Evolutionary conservation across 2,329 filamentous ascomycete genomes (phyloP).

Genomic region (Sporothrix luriei): DNA sequence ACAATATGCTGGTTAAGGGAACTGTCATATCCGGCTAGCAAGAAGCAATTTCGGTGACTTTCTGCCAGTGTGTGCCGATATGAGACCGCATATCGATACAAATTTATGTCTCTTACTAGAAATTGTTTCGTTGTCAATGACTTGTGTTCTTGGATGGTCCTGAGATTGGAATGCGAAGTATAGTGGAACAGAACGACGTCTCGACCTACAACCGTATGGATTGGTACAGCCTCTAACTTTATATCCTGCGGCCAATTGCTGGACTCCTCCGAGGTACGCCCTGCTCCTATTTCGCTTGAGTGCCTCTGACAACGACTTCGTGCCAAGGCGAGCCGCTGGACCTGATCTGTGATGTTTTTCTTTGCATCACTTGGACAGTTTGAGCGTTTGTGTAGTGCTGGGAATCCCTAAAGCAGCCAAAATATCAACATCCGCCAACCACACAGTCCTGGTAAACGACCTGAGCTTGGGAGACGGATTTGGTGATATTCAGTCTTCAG

Average conservation of each 20-base stretch:
- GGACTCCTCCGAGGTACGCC: neutral
- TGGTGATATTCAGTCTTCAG: neutral
- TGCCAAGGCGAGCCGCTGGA: constrained; percentile 13
- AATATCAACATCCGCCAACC: constrained; percentile 16
- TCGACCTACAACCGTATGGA: too few relatives aligned
- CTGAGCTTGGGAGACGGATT: neutral
- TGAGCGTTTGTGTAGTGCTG: neutral
- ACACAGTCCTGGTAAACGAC: constrained; percentile 25
- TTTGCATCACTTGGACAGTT: neutral
- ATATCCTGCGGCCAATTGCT: neutral
- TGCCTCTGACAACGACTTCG: neutral
- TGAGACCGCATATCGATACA: neutral
- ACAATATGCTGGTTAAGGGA: constrained; percentile 16
- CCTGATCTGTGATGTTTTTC: constrained; percentile 11
- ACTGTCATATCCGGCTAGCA: neutral
- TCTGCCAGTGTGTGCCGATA: neutral
- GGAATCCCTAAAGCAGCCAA: constrained; percentile 23
- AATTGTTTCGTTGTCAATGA: too few relatives aligned
- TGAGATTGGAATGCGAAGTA: too few relatives aligned
- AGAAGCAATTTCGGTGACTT: neutral
- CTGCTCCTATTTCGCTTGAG: neutral
- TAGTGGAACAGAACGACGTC: too few relatives aligned
- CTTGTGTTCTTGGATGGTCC: too few relatives aligned
- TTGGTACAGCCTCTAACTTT: too few relatives aligned
- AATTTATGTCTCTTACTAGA: too few relatives aligned